Evolutionary conservation across 768 basidiomycete genomes (phyloP), one percentile per base, ranked within the genome.

Genomic region (Auricularia sp.): DNA sequence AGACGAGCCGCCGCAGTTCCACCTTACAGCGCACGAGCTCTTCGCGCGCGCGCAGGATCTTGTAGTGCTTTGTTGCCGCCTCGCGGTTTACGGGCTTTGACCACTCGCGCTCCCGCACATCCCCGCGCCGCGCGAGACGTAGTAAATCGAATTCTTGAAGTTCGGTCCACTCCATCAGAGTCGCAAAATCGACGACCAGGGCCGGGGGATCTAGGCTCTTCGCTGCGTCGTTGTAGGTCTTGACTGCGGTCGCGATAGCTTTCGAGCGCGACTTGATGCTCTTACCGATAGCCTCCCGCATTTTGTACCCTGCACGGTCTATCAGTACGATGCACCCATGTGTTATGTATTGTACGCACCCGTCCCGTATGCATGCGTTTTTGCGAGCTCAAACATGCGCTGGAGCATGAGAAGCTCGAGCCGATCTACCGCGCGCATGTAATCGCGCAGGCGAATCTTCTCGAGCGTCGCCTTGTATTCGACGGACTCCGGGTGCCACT

Each of bases 111-210:
- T 24, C 24, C 24, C 24, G 24, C 24, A 24, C 24, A 24, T 24
- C 24, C 24, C 24, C 24, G 24, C 24, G 24, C 24, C 24, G 24
- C 1, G 24, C 24, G 24, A 75, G 68, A 10, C 65, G 66, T 1
- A 77, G 70, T 6, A 77, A 67, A 18, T 68, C 62, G 63, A 77
- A 74, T 42, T 77, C 70, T 10, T 72, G 71, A 0, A 77, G 61
- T 44, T 74, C 75, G 2, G 47, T 54, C 62, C 70, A 74, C n/a
- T 74, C 67, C 0, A 71, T 65, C 2, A 77, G 69, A 29, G 65
- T 44, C 8, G 63, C 35, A 70, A 71, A 74, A 33, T 74, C 72
- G 5, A 77, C 63, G 1, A 67, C 62, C 3, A 71, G 69, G 6
- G 68, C 69, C 8, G 68, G 70, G 3, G 71, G 74, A 7, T 65